Evolutionary conservation across 1,284 basidiomycete genomes (phyloP).

Genomic region (Puccinia hordei): DNA sequence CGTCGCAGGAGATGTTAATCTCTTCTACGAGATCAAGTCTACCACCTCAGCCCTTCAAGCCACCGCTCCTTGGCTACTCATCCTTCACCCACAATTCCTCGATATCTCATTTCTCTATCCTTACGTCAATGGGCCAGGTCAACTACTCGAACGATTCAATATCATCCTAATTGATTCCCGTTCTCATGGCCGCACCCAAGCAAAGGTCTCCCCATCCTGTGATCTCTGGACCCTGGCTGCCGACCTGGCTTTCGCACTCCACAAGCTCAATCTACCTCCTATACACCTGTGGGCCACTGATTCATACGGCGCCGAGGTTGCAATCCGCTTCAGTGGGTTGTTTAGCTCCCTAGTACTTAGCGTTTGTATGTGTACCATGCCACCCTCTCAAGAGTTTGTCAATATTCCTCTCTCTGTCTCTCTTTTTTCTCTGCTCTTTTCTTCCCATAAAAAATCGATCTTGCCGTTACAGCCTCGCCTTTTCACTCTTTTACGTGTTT

Average conservation of each 20-base stretch:
- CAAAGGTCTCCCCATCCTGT: constrained; percentile 36
- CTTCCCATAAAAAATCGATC: background rate
- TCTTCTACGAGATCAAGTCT: constrained; percentile 39
- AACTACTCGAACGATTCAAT: constrained; percentile 36
- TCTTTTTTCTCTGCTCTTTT: background rate
- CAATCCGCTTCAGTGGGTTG: constrained; percentile 23
- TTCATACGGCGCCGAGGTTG: constrained; percentile 13
- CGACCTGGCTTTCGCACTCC: constrained; percentile 36
- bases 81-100: constrained; percentile 39
- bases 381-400: constrained; percentile 45
- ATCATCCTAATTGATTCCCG: constrained; percentile 42
- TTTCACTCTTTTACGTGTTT: background rate
- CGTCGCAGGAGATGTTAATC: constrained; percentile 35
- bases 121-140: constrained; percentile 17
- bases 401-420: background rate
- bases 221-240: constrained; percentile 44
- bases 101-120: constrained; percentile 36
- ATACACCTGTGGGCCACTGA: constrained; percentile 19
- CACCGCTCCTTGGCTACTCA: constrained; percentile 42
- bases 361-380: constrained; percentile 37
- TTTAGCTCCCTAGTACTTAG: constrained; percentile 34
- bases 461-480: background rate
- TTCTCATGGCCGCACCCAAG: constrained; percentile 36
- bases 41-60: constrained; percentile 1
- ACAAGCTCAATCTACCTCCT: constrained; percentile 33